Base-by-base conservation (phyloP, 179 eudicot genomes). In the Drosera spatulata region DNA sequence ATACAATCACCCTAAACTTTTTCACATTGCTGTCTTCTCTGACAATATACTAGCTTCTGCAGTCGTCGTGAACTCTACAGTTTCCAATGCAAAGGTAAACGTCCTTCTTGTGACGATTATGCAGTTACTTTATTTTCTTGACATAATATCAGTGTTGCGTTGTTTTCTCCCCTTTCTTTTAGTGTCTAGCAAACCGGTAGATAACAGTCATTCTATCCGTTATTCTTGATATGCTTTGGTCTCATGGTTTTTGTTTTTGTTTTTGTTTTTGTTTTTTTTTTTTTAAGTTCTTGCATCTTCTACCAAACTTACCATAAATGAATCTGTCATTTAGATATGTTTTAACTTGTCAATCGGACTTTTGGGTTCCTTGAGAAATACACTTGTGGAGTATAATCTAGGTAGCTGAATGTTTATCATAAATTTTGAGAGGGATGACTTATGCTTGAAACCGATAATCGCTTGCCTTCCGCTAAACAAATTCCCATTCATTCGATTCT, bases 31-130 rank as follows among this genome's bases (percentile, higher is more conserved):
- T 62, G 74, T 90, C 61, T 93, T 93, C 75, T 86, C 97, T 49
- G 99, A 93, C 81, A 86, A 93, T 71, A 60, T 93, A 61, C 71
- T 93, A 72, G 99, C 99, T 64, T 85, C 86, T 71, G 75, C 88
- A 58, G 99, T 81, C 49, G 94, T 90, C 54, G 94, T 93, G 63
- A 82, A 85, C 77, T 89, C 99, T 57, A 93, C 97, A 39, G 72
- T 86, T 61, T 79, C 86, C 53, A 67, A 79, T 63, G 82, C 94
- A 52, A 62, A 14, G 88, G 99, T 93, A 68, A 67, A 69, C 64
- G 46, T 58, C 68, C 57, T 41, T 13, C 10, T 33, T 38, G 53
- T 68, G 49, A 22, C 56, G 42, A 50, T 50, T 47, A 42, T 43
- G 2, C 7, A 53, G 8, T 50, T 41, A 4, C 45, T 43, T 43